These are phyloP conservation scores for Phytopythium montanum DNA, from an alignment of 352 stramenopile species.

Conservation along the genomic window DNA sequence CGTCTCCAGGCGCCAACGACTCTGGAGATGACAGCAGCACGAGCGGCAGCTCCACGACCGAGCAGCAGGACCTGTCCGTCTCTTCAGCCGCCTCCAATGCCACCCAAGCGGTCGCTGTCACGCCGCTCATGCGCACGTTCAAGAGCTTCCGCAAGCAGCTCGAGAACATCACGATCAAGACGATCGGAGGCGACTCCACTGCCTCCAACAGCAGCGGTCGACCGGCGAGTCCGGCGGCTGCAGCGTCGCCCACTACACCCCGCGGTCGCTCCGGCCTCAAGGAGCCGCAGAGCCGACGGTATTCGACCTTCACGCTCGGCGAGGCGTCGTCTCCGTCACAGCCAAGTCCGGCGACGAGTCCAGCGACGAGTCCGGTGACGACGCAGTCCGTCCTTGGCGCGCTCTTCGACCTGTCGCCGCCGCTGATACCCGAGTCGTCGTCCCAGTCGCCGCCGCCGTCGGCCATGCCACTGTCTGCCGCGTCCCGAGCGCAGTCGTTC, in stretches of 20 bases:
- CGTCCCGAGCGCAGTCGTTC: not conserved
- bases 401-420: not conserved
- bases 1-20: conserved; percentile 34
- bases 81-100: conserved; percentile 4
- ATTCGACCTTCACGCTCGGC: conserved; percentile 2
- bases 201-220: conserved; percentile 13
- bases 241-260: not conserved
- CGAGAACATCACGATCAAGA: conserved; percentile 27
- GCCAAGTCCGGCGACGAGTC: not conserved
- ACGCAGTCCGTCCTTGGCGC: not conserved
- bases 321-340: not conserved
- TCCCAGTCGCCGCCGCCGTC: not conserved
- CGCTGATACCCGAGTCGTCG: not conserved
- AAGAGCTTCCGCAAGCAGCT: conserved; percentile 57
- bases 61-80: conserved; percentile 7
- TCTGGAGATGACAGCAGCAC: conserved; percentile 41
- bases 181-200: conserved; percentile 10
- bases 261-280: conserved; percentile 3
- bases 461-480: conserved; percentile 1
- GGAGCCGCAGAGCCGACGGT: not conserved
- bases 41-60: conserved; percentile 25
- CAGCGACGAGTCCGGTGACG: not conserved
- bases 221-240: conserved; percentile 13
- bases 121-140: conserved; percentile 50
- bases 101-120: conserved; percentile 4